Evolutionary conservation across 2,329 filamentous ascomycete species (phyloP).

Genomic region (Aphanocladium album): DNA sequence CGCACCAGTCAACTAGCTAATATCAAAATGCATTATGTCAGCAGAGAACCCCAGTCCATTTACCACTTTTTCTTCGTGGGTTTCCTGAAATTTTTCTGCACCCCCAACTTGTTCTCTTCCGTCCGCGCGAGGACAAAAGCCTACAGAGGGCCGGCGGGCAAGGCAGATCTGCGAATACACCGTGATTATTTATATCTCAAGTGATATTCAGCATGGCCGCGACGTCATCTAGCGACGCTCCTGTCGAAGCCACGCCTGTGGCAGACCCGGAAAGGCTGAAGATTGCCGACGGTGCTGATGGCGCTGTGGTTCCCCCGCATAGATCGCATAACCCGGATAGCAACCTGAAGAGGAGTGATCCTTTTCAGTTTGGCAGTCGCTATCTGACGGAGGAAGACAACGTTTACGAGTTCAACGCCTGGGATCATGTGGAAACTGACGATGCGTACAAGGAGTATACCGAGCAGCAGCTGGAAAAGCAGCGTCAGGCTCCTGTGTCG

Average conservation of each 20-base stretch:
- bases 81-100: background rate
- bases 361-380: constrained; percentile 92
- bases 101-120: background rate
- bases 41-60: constrained; percentile 2
- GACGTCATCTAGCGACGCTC: constrained; percentile 19
- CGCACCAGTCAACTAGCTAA: no score
- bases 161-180: background rate
- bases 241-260: constrained; percentile 18
- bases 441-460: constrained; percentile 81
- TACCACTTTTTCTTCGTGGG: background rate
- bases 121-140: background rate
- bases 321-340: constrained; percentile 65
- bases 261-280: constrained; percentile 23
- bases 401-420: constrained; percentile 96
- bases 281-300: constrained; percentile 15
- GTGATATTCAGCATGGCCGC: constrained; percentile 9
- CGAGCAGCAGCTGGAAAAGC: constrained; percentile 75
- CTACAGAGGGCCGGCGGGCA: background rate
- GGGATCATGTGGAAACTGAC: constrained; percentile 96
- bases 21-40: constrained; percentile 6
- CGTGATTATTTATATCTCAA: background rate
- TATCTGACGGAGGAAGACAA: constrained; percentile 79
- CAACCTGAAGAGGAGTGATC: constrained; percentile 82
- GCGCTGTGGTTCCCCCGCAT: constrained; percentile 45
- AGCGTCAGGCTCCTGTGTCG: constrained; percentile 79